Evolutionary conservation across 192 early-diverging fungal genomes (phyloP), one percentile per base, ranked within the genome.

Genomic region (Chytriomyces sp.): DNA sequence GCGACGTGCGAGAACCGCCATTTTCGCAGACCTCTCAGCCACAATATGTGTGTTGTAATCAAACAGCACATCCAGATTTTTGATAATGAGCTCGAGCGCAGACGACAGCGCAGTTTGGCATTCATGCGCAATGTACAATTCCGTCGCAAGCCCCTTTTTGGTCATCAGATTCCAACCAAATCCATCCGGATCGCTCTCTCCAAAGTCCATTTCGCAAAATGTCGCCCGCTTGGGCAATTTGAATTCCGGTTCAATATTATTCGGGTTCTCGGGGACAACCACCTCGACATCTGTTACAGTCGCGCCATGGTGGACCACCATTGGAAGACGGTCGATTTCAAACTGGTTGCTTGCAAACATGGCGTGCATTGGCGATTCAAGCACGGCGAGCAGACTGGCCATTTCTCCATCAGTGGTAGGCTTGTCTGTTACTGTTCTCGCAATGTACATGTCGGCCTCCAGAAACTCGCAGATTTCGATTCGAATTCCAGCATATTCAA

Each of bases 151-250:
- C 18, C 23, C 18, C 57, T 59, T 7, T 44, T 69, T 77, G 26
- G 76, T 77, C 67, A 69, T 47, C 10, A 77, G 35, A 48, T 77
- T 77, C 76, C 76, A 77, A 8, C 76, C 76, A 69, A 77, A 77
- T 23, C 76, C 76, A 62, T 77, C 76, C 11, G 76, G 76, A 62
- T 77, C 76, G 11, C 66, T 67, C 2, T 53, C 53, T 18, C 76
- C 76, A 20, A 43, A 77, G 24, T 77, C 76, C 28, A 69, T 47
- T 26, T 61, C 46, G 8, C 26, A 20, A 8, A 62, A 9, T 20
- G 47, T 20, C 35, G 44, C 11, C 6, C 45, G 16, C n/a, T 61
- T 2, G 1, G 23, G 24, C 2, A n/a, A 28, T 5, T 53, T 69
- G n/a, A 69, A 23, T 7, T 61, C 71, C 0, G 53, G 43, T 5